Base-by-base conservation (phyloP, 73 alveolate species). In the Stentor roeselii region DNA sequence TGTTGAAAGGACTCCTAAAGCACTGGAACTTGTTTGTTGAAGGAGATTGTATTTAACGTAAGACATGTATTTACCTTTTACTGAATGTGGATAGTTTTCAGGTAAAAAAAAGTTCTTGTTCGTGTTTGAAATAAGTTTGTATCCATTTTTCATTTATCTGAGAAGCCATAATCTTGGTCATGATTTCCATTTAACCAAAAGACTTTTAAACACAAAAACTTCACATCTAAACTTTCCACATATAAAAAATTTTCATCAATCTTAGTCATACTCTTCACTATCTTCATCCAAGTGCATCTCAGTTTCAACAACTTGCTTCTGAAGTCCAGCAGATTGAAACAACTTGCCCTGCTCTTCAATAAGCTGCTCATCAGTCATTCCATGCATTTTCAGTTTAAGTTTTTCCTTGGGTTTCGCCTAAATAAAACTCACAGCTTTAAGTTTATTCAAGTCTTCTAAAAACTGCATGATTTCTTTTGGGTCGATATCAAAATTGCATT, bases 1-100 rank as follows among this genome's bases (percentile, higher is more conserved):
- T n/a, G 80, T 67, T 21, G 80, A 67, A 21, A 67, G 41, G 34
- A 67, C 80, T 30, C 80, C 80, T 67, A 67, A 34, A 1, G 80
- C 80, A 67, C 80, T 67, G 21, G 80, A 67, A 21, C 41, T 32
- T 15, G 41, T 30, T n/a, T 32, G n/a, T 34, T 30, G 37, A 0
- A 67, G 27, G 27, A 67, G 34, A 2, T 67, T 67, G 11, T 32
- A 67, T n/a, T 67, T 67, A n/a, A 67, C 34, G 37, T 21, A 67
- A 21, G 15, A 14, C 41, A 21, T 27, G 34, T 67, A 67, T 21
- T n/a, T 67, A 27, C 27, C 27, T 34, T 34, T 67, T 2, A 67
- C 80, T 67, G 80, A 67, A 11, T 21, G 21, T 27, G 80, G 80
- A 2, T 21, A 67, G 42, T 32, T 32, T 67, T 67, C 80, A 2